These are phyloP conservation scores for Naganishia vishniacii DNA, from an alignment of 768 basidiomycete genomes.

Conservation along the genomic window DNA sequence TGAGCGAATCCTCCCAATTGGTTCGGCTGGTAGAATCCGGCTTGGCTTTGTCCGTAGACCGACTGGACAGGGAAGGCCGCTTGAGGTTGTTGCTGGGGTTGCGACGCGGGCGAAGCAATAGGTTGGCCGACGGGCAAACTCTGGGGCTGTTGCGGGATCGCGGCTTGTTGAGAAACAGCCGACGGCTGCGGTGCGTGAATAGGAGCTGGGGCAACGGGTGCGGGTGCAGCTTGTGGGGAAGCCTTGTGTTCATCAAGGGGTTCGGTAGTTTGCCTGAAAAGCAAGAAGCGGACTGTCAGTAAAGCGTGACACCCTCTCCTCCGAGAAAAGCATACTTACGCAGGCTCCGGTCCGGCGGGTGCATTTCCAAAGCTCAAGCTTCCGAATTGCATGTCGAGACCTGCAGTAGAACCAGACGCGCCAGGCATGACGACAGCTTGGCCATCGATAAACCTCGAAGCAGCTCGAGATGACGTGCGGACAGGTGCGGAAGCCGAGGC, in stretches of 20 bases:
- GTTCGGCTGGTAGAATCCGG: constrained; percentile 12
- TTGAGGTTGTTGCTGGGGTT: constrained; percentile 18
- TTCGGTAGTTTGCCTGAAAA: constrained; percentile 18
- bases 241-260: constrained; percentile 29
- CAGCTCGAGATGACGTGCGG: constrained; percentile 42
- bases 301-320: too few relatives aligned
- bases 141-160: constrained; percentile 14
- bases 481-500: constrained; percentile 33
- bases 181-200: constrained; percentile 22
- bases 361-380: constrained; percentile 46
- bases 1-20: constrained; percentile 18
- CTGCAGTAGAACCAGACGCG: constrained; percentile 29
- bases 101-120: neutral
- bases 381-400: constrained; percentile 49
- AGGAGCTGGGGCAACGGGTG: constrained; percentile 9
- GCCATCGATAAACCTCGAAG: constrained; percentile 44
- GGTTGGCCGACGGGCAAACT: neutral
- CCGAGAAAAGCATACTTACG: constrained; percentile 17
- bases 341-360: constrained; percentile 33
- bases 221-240: constrained; percentile 26
- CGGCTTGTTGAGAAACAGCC: neutral
- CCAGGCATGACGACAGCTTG: constrained; percentile 49
- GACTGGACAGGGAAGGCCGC: constrained; percentile 27
- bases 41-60: constrained; percentile 32
- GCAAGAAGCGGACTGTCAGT: constrained; percentile 1